Evolutionary conservation across 257 asterid genomes (phyloP).

Genomic region (Datura wrightii): DNA sequence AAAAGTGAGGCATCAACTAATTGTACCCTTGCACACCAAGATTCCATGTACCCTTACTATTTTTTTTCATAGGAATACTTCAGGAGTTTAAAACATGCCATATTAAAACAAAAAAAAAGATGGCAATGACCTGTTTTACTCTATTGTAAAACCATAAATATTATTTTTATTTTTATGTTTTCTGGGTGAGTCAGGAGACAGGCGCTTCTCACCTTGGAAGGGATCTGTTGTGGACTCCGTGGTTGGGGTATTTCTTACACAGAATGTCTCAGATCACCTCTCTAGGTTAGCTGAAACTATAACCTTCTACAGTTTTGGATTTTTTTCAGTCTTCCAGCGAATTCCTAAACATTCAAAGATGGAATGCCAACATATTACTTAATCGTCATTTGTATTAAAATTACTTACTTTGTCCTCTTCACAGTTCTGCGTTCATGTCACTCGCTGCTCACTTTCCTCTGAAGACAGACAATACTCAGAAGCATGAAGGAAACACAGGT

Average conservation of each 20-base stretch:
- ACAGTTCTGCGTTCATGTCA: conserved; percentile 66
- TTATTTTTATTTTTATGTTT: conserved; percentile 16
- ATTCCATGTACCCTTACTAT: conserved; percentile 10
- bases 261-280: conserved; percentile 65
- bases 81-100: conserved; percentile 11
- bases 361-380: background rate
- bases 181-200: conserved; percentile 48
- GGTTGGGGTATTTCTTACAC: conserved; percentile 62
- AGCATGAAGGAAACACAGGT: conserved; percentile 47
- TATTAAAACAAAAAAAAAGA: background rate
- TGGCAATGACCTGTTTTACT: background rate
- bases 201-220: conserved; percentile 65
- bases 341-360: conserved; percentile 23
- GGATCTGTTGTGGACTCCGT: conserved; percentile 67
- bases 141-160: background rate
- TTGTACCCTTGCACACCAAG: background rate
- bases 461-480: conserved; percentile 45
- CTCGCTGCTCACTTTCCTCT: conserved; percentile 58
- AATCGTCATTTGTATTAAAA: background rate
- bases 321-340: conserved; percentile 1
- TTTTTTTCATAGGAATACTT: background rate
- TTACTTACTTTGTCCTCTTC: conserved; percentile 22
- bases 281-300: conserved; percentile 51
- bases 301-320: background rate
- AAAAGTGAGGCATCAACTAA: background rate